Conservation (phyloP, 495 filamentous ascomycete species). For the Clavariopsis aquatica region DNA sequence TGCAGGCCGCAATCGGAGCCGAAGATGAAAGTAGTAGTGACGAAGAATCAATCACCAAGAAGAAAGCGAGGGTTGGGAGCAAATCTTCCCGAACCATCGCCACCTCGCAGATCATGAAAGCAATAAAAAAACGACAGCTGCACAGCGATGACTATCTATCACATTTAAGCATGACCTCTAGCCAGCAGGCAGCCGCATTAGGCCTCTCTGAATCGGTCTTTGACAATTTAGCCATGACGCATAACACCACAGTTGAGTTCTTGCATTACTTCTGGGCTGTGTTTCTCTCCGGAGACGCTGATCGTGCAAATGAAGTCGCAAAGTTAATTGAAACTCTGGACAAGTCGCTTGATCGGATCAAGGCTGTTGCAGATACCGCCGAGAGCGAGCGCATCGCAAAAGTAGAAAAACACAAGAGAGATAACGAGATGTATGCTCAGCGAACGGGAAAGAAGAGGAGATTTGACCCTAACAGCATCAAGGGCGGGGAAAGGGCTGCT, state of each 20-base stretch:
- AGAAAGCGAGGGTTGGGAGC: constrained; percentile 59
- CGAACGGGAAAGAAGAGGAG: constrained; percentile 69
- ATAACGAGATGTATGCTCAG: constrained; percentile 66
- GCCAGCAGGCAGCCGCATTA: constrained; percentile 52
- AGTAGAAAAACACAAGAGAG: constrained; percentile 61
- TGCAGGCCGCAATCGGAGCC: constrained; percentile 61
- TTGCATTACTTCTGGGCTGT: constrained; percentile 93
- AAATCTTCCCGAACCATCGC: constrained; percentile 57
- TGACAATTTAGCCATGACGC: constrained; percentile 76
- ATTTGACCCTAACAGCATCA: constrained; percentile 63
- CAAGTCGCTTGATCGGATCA: constrained; percentile 74
- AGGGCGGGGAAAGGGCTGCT: constrained; percentile 75
- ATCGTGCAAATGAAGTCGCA: constrained; percentile 71
- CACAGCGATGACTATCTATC: constrained; percentile 51
- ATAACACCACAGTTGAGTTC: constrained; percentile 91
- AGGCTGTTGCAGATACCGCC: constrained; percentile 75
- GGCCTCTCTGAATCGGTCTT: constrained; percentile 67
- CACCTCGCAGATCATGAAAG: constrained; percentile 58
- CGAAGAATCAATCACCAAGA: constrained; percentile 50
- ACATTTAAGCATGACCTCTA: constrained; percentile 30
- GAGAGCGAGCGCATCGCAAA: constrained; percentile 67
- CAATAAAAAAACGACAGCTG: constrained; percentile 56
- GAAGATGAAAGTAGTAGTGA: constrained; percentile 67
- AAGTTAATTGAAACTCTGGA: constrained; percentile 76
- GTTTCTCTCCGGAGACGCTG: constrained; percentile 79